Percentiles rank a stretch among this genome's conserved stretches.
phyloP scores from a whole-genome alignment of 768 basidiomycete genomes.

The Boletus vinaceobasis region DNA sequence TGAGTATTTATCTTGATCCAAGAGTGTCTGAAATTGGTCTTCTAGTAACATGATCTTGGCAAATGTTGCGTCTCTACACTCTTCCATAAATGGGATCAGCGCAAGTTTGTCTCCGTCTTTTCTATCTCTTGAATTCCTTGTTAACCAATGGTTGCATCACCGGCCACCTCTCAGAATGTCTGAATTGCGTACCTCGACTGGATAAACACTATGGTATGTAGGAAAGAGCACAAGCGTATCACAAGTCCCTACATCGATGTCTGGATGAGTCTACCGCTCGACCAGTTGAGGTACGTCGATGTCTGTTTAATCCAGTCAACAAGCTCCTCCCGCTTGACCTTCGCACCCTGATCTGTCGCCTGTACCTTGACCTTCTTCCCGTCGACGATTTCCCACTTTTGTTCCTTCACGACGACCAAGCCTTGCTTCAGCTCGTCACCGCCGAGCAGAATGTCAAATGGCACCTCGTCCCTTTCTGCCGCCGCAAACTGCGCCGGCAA shows the following conservation, averaged over 20 bases:
- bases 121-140: too few species aligned
- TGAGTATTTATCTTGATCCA: too few species aligned
- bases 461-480: constrained; percentile 88
- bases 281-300: constrained; percentile 29
- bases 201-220: constrained; percentile 2
- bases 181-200: neutral
- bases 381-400: constrained; percentile 73
- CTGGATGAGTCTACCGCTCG: constrained; percentile 30
- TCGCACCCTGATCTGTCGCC: constrained; percentile 59
- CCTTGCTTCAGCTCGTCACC: constrained; percentile 81
- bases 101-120: too few species aligned
- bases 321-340: constrained; percentile 60
- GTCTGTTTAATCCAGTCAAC: constrained; percentile 58
- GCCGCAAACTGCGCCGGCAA: constrained; percentile 81
- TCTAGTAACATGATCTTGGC: too few species aligned
- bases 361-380: constrained; percentile 66
- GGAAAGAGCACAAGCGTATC: neutral
- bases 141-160: too few species aligned
- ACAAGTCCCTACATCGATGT: neutral
- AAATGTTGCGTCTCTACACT: too few species aligned
- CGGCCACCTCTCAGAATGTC: too few species aligned
- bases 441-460: constrained; percentile 91
- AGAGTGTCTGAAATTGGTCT: too few species aligned
- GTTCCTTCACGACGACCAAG: constrained; percentile 87
- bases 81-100: too few species aligned